A percentile compares a stretch with the other conserved stretches of the same genome.
phyloP scores from a whole-genome alignment of 2,329 filamentous ascomycete genomes.

The Harringtonia aguacate region DNA sequence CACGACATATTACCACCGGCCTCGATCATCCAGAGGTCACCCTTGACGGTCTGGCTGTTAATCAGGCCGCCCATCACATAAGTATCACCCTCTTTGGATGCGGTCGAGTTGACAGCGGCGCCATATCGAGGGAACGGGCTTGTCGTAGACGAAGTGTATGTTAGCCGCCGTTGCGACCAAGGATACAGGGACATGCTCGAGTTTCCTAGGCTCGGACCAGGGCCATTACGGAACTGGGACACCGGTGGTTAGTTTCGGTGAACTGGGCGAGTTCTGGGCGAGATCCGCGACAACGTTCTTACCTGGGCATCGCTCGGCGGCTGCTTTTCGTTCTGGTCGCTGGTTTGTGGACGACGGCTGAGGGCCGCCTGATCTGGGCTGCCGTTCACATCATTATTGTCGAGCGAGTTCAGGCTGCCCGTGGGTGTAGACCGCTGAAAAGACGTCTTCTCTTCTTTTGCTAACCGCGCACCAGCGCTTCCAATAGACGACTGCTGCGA shows the following conservation, averaged over 20 bases:
- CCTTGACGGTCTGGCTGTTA: constrained; percentile 90
- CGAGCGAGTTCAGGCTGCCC: constrained; percentile 66
- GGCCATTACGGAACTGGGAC: constrained; percentile 43
- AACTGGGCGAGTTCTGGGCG: too few relatives aligned
- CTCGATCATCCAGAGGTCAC: constrained; percentile 96
- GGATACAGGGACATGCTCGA: constrained; percentile 80
- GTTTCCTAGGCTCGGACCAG: constrained; percentile 34
- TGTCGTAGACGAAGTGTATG: constrained; percentile 69
- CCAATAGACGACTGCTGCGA: constrained; percentile 36
- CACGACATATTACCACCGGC: constrained; percentile 79
- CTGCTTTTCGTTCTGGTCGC: constrained; percentile 32
- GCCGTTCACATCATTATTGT: constrained; percentile 39
- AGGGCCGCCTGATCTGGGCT: constrained; percentile 56
- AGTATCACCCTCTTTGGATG: constrained; percentile 93
- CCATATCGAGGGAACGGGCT: constrained; percentile 95
- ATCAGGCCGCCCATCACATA: constrained; percentile 97
- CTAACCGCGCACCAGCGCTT: constrained; percentile 34
- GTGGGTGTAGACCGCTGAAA: constrained; percentile 58
- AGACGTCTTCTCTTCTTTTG: constrained; percentile 44
- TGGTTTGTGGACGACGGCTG: constrained; percentile 40
- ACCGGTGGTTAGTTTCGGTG: too few relatives aligned
- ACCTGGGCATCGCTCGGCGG: constrained; percentile 14
- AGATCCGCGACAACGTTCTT: too few relatives aligned
- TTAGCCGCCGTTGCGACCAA: constrained; percentile 85
- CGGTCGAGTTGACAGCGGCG: constrained; percentile 83